phyloP scores from a whole-genome alignment of 163 green algal species.

The Volvox carteri region DNA sequence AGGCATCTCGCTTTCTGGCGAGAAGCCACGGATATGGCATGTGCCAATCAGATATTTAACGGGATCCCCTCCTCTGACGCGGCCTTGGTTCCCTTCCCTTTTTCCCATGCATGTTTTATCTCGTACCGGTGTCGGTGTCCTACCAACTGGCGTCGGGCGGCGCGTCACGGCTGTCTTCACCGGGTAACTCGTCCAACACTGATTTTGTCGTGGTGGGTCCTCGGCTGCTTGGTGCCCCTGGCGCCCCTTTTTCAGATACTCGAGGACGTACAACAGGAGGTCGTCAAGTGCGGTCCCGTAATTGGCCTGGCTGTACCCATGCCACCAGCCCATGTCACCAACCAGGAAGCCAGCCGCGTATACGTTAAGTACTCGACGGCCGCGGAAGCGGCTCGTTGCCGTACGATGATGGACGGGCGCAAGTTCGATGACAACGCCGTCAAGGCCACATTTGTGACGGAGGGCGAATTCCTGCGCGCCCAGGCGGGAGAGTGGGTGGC shows the following conservation, averaged over 20 bases:
- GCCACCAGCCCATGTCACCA: constrained; percentile 47
- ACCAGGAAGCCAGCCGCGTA: constrained; percentile 48
- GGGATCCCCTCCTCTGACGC: too few species aligned
- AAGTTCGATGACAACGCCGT: constrained; percentile 68
- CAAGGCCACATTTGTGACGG: constrained; percentile 62
- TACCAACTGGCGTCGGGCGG: too few species aligned
- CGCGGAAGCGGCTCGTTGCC: constrained; percentile 32
- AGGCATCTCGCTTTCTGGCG: too few species aligned
- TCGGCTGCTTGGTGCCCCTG: too few species aligned
- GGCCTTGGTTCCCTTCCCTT: too few species aligned
- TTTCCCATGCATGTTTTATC: too few species aligned
- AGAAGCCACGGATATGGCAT: too few species aligned
- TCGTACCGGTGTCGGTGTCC: too few species aligned
- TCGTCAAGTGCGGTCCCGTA: constrained; percentile 59
- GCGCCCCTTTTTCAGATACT: constrained; percentile 52
- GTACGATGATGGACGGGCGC: constrained; percentile 63
- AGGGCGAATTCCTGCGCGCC: constrained; percentile 69
- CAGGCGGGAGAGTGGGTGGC: constrained; percentile 70
- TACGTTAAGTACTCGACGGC: constrained; percentile 62
- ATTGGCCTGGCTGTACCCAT: constrained; percentile 59
- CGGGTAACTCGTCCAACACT: too few species aligned
- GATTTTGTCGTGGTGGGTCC: too few species aligned
- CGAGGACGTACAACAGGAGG: constrained; percentile 66
- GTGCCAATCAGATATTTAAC: too few species aligned
- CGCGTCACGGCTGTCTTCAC: too few species aligned